These are phyloP conservation scores for Pseudogymnoascus pannorum DNA, from an alignment of 2,329 filamentous ascomycete genomes.

Conservation along the genomic window DNA sequence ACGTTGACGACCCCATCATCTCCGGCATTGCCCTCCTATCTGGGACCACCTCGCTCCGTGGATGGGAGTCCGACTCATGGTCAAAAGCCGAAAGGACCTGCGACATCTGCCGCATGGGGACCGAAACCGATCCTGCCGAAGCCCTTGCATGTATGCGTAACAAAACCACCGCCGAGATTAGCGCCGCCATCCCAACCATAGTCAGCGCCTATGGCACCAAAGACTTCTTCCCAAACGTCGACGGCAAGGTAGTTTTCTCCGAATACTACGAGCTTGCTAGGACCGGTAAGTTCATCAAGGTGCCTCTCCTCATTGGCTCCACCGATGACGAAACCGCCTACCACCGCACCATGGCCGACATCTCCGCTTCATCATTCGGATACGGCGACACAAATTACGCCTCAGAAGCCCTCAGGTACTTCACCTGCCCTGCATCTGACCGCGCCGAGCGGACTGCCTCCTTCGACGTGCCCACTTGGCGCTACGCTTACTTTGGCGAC, in stretches of 20 bases:
- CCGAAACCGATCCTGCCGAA: conserved; percentile 10
- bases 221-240: not conserved
- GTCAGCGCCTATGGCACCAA: not conserved
- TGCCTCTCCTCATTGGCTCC: conserved; percentile 14
- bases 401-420: conserved; percentile 17
- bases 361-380: not conserved
- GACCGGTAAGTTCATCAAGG: conserved; percentile 5
- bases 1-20: conserved; percentile 26
- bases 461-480: conserved; percentile 29
- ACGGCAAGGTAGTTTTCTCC: conserved; percentile 12
- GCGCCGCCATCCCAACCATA: conserved; percentile 8
- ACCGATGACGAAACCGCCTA: conserved; percentile 11
- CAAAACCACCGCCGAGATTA: conserved; percentile 12
- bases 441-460: conserved; percentile 23
- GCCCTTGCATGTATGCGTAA: conserved; percentile 10
- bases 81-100: conserved; percentile 13
- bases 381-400: not conserved
- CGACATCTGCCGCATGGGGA: conserved; percentile 1
- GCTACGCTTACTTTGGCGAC: conserved; percentile 33
- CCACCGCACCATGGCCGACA: not conserved
- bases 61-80: conserved; percentile 6
- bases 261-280: conserved; percentile 10
- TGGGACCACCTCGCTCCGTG: conserved; percentile 13
- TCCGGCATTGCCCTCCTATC: conserved; percentile 20
- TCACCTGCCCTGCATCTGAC: conserved; percentile 30